Evolutionary conservation across 2,329 filamentous ascomycete species (phyloP).

Genomic region (Ceratocystis colombiana): DNA sequence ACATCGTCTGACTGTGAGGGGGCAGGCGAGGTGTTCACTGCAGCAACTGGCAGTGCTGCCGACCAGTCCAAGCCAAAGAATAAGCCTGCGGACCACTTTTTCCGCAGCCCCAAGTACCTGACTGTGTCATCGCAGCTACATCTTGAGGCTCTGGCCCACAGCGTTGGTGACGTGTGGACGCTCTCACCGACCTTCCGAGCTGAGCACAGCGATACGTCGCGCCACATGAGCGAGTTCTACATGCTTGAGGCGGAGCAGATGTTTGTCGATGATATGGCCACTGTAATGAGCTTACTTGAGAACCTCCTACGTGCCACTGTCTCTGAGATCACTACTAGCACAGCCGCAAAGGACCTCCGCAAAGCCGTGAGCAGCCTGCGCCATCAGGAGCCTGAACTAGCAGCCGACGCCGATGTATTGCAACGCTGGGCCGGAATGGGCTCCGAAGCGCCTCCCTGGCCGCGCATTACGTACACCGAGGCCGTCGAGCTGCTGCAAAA

Average conservation of each 20-base stretch:
- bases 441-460: conserved; percentile 48
- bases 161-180: conserved; percentile 85
- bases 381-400: conserved; percentile 31
- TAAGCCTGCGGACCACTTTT: conserved; percentile 52
- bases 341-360: conserved; percentile 38
- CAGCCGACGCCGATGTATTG: conserved; percentile 41
- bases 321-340: conserved; percentile 36
- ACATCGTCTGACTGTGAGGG: conserved; percentile 97
- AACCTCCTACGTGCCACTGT: conserved; percentile 55
- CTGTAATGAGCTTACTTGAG: conserved; percentile 72
- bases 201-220: conserved; percentile 82
- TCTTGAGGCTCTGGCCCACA: conserved; percentile 80
- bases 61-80: conserved; percentile 29
- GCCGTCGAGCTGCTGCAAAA: conserved; percentile 60
- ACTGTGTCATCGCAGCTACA: conserved; percentile 94
- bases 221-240: conserved; percentile 95
- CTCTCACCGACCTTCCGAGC: conserved; percentile 89
- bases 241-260: conserved; percentile 92
- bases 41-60: conserved; percentile 40
- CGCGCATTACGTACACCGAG: conserved; percentile 70
- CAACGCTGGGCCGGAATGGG: conserved; percentile 64
- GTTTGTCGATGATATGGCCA: conserved; percentile 59
- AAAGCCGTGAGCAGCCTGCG: conserved; percentile 31
- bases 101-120: conserved; percentile 79
- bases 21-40: conserved; percentile 81